Percentiles rank a stretch among this genome's conserved stretches.
Evolutionary conservation across 2,329 filamentous ascomycete species (phyloP).

Genomic region (Sporothrix sp.): DNA sequence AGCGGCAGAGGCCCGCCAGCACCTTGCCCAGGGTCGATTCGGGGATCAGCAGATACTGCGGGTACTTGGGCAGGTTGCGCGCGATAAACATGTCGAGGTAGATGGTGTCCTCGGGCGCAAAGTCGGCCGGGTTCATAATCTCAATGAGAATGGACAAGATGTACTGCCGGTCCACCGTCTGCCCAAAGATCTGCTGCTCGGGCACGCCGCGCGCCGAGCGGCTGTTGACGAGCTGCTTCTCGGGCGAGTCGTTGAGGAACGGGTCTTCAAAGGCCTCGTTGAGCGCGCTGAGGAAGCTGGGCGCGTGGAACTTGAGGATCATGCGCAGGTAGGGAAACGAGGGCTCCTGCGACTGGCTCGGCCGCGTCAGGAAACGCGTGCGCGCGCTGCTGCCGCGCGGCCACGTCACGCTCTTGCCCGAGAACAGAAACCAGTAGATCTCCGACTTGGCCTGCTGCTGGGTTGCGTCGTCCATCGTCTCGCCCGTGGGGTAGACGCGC

Average conservation of each 20-base stretch:
- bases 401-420: conserved; percentile 68
- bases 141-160: conserved; percentile 84
- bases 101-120: conserved; percentile 71
- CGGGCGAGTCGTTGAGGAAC: conserved; percentile 74
- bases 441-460: conserved; percentile 72
- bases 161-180: conserved; percentile 81
- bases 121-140: conserved; percentile 72
- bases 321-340: conserved; percentile 78
- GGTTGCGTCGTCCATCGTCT: conserved; percentile 60
- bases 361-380: conserved; percentile 51
- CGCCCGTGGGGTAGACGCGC: conserved; percentile 81
- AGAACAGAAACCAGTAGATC: conserved; percentile 89
- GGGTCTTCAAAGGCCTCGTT: conserved; percentile 96
- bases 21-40: conserved; percentile 77
- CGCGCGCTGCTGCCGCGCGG: conserved; percentile 53
- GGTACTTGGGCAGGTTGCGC: conserved; percentile 90
- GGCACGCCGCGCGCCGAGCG: conserved; percentile 36
- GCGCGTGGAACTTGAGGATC: conserved; percentile 78
- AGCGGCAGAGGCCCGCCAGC: conserved; percentile 72
- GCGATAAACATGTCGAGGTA: conserved; percentile 99
- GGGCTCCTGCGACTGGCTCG: conserved; percentile 47
- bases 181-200: conserved; percentile 56
- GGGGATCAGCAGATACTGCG: conserved; percentile 85
- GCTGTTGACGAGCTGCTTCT: conserved; percentile 48
- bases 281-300: conserved; percentile 86